Base-by-base conservation (phyloP, 2,329 filamentous ascomycete genomes). In the Cladophialophora yegresii region DNA sequence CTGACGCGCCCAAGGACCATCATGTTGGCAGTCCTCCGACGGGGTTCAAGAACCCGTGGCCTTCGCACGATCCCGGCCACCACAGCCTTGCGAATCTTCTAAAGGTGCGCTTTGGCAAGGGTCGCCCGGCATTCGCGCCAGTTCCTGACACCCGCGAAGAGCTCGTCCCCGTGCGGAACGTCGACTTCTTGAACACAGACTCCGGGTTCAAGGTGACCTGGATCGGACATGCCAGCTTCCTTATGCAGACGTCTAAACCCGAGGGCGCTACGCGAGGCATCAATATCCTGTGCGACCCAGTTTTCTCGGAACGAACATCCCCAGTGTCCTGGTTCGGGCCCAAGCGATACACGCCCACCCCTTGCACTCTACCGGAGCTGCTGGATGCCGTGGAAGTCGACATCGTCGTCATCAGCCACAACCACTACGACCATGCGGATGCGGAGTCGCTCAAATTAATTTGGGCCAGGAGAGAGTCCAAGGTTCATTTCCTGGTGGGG, bases 391-490 rank as follows among this genome's bases (percentile, higher is more conserved):
- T 70, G 36, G 61, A 64, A 4, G 74, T 85, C 9, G 83, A 86
- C 61, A 71, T 81, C 2, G 76, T 85, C 2, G 74, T 79, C 63
- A 83, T 85, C 54, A 82, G 79, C 60, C 84, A 86, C 71, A 82
- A 84, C 67, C 83, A 85, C 69, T 85, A 84, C 68, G 83, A 85
- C 67, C 83, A 85, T 64, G 75, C 85, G 56, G 82, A 85, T 65
- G 72, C 76, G 4, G 73, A 76, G 20, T 81, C 81, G 0, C 72
- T 85, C 45, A 75, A 71, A 63, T 74, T 74, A 3, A 78, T 81
- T 56, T 70, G 68, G 16, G 70, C 72, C 1, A 73, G 76, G 12
- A 76, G 81, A 50, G 74, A 81, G 33, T 77, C 74, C 1, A 80
- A 83, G 54, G 68, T 80, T 32, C 76, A 77, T 54, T 80, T 82